phyloP scores from a whole-genome alignment of 176 grass and related monocot species.

The Aegilops umbellulata region DNA sequence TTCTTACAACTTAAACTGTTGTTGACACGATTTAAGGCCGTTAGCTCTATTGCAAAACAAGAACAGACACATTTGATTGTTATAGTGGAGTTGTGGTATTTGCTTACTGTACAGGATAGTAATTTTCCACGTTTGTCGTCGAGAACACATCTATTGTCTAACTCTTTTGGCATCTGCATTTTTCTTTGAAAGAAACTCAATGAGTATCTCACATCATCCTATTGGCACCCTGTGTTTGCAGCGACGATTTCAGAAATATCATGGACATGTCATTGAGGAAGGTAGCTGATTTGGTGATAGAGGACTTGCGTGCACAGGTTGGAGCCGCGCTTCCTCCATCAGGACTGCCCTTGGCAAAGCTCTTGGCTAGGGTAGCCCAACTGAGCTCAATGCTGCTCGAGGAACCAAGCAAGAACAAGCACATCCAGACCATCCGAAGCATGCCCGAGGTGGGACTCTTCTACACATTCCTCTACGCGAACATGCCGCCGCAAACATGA shows the following conservation, averaged over 20 bases:
- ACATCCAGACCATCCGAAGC: slow-evolving; percentile 65
- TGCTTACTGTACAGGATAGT: background rate
- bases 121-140: background rate
- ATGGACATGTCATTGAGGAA: slow-evolving; percentile 81
- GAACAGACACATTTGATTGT: background rate
- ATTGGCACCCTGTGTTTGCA: slow-evolving; percentile 32
- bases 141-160: background rate
- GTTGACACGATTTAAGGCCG: background rate
- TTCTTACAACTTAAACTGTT: background rate
- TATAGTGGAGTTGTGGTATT: background rate
- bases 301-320: slow-evolving; percentile 44
- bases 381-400: slow-evolving; percentile 68
- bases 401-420: slow-evolving; percentile 82
- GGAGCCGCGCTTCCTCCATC: slow-evolving; percentile 17
- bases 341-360: no score
- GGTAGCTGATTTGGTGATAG: slow-evolving; percentile 46
- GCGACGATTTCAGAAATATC: slow-evolving; percentile 83
- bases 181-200: background rate
- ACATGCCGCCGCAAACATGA: slow-evolving; percentile 54
- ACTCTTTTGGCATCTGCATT: background rate
- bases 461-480: slow-evolving; percentile 86
- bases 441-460: slow-evolving; percentile 87
- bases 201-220: slow-evolving; percentile 3
- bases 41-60: background rate
- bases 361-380: no score